These are phyloP conservation scores for Rusavskia elegans DNA, from an alignment of 495 filamentous ascomycete genomes.

Conservation along the genomic window DNA sequence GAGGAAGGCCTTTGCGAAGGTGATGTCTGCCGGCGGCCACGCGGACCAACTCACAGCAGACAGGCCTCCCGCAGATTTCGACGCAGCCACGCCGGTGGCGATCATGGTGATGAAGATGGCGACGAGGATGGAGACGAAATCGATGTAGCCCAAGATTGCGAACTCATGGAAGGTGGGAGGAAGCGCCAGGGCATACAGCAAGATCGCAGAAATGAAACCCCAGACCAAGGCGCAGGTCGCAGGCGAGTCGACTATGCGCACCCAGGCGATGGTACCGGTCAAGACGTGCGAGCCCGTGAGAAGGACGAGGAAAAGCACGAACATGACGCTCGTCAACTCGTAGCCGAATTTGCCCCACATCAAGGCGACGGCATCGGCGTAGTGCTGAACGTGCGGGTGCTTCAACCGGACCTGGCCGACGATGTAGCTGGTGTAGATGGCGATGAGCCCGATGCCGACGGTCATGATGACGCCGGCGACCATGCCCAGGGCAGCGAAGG, in stretches of 20 bases:
- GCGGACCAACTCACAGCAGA: conserved; percentile 21
- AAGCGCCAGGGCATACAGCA: conserved; percentile 43
- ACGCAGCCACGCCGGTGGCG: conserved; percentile 33
- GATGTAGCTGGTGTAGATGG: conserved; percentile 60
- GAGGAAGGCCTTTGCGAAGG: conserved; percentile 29
- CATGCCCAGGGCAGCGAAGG: conserved; percentile 46
- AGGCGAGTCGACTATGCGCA: conserved; percentile 38
- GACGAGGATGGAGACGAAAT: conserved; percentile 43
- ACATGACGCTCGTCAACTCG: conserved; percentile 41
- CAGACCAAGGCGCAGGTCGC: conserved; percentile 46
- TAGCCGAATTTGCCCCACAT: conserved; percentile 47
- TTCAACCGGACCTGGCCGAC: conserved; percentile 54
- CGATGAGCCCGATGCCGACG: conserved; percentile 38
- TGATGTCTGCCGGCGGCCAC: conserved; percentile 20
- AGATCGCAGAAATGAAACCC: conserved; percentile 40
- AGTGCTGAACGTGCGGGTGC: conserved; percentile 48
- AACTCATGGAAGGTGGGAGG: conserved; percentile 36
- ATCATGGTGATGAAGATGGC: conserved; percentile 57
- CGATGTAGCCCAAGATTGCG: conserved; percentile 43
- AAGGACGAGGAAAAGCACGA: conserved; percentile 47
- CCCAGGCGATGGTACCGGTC: conserved; percentile 53
- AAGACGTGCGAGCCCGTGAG: conserved; percentile 55
- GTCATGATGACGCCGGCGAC: conserved; percentile 36
- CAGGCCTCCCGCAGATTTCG: conserved; percentile 18
- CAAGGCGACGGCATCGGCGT: conserved; percentile 50